phyloP scores from a whole-genome alignment of 768 basidiomycete genomes.

The Pholiota microspora region DNA sequence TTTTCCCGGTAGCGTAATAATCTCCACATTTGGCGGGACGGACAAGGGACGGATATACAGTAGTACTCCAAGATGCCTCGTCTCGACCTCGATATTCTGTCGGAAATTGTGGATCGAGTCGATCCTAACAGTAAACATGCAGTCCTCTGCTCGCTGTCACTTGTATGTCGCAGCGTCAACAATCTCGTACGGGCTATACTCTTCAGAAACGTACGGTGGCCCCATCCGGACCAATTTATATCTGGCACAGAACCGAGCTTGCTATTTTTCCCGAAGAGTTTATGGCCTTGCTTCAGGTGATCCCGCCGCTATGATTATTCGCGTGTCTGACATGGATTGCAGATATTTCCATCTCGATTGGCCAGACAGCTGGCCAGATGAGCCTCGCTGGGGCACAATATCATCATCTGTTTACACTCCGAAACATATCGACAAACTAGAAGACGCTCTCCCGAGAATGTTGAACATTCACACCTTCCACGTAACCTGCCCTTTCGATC shows the following conservation, averaged over 20 bases:
- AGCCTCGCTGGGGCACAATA: conserved; percentile 36
- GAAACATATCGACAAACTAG: conserved; percentile 34
- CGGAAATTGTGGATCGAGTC: conserved; percentile 17
- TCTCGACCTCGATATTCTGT: conserved; percentile 20
- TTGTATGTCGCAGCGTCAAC: conserved; percentile 11
- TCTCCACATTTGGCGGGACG: too few relatives aligned
- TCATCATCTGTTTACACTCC: conserved; percentile 33
- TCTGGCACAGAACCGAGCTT: conserved; percentile 33
- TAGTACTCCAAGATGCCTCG: conserved; percentile 7
- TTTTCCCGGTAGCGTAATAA: too few relatives aligned
- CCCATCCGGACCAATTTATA: conserved; percentile 35
- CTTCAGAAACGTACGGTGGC: conserved; percentile 38
- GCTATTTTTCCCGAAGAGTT: conserved; percentile 35
- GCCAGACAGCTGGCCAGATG: conserved; percentile 46
- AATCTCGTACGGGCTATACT: conserved; percentile 14
- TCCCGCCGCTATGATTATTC: conserved; percentile 7
- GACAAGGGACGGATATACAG: too few relatives aligned
- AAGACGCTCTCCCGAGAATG: conserved; percentile 36
- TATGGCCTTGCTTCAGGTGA: conserved; percentile 39
- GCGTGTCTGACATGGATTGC: not conserved
- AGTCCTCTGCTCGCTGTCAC: conserved; percentile 14
- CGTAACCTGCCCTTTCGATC: conserved; percentile 38
- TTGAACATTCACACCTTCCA: conserved; percentile 30
- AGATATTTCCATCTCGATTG: conserved; percentile 38
- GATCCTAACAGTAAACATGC: conserved; percentile 10